These are phyloP conservation scores for Beta corolliflora DNA, from an alignment of 179 eudicot species.

Conservation along the genomic window DNA sequence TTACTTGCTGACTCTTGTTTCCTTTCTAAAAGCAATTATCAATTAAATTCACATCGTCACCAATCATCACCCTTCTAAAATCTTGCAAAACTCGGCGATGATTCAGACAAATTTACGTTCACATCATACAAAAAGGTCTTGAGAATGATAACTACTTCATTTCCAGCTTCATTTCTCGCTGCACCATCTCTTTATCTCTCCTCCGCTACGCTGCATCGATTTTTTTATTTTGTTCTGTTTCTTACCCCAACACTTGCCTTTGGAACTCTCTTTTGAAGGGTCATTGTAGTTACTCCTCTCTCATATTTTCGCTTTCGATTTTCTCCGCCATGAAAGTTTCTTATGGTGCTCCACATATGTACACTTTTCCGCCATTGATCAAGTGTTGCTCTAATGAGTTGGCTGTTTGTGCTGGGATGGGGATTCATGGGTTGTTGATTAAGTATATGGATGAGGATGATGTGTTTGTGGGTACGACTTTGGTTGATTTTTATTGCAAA, in stretches of 20 bases:
- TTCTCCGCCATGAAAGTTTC: conserved; percentile 36
- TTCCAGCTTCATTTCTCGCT: conserved; percentile 40
- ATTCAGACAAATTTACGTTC: conserved; percentile 49
- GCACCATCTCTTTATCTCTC: conserved; percentile 30
- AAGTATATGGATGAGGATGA: conserved; percentile 42
- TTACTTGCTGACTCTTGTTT: no score
- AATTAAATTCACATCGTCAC: background rate
- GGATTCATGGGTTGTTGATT: conserved; percentile 50
- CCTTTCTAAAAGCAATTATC: no score
- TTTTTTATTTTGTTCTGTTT: conserved; percentile 33
- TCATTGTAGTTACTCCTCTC: conserved; percentile 28
- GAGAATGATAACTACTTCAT: conserved; percentile 48
- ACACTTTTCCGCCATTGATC: conserved; percentile 50
- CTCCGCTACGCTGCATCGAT: conserved; percentile 38
- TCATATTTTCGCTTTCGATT: conserved; percentile 26
- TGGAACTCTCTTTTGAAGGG: conserved; percentile 54
- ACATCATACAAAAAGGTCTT: conserved; percentile 49
- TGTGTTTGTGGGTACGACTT: conserved; percentile 57
- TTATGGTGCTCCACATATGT: conserved; percentile 39
- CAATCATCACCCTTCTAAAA: conserved; percentile 41
- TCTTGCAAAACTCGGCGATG: conserved; percentile 40
- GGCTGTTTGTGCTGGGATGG: conserved; percentile 35
- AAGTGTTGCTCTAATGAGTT: conserved; percentile 41
- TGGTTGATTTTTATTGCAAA: conserved; percentile 66
- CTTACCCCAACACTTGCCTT: conserved; percentile 42